Conservation (phyloP, 345 rosid species). For the Eucalyptus marginata region DNA sequence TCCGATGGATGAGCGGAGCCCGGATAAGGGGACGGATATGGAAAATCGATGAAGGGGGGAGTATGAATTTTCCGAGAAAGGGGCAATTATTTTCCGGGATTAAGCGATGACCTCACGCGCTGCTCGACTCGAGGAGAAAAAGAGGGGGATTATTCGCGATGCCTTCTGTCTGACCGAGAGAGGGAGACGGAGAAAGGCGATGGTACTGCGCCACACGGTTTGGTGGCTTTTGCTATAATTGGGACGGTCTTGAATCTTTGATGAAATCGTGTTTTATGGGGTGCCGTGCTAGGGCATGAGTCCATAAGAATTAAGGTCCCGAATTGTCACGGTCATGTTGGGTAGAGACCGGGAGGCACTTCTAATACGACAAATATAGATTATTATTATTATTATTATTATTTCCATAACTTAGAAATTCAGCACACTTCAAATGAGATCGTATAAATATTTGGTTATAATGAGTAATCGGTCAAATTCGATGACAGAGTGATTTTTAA, state of each 20-base stretch:
- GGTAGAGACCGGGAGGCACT: neutral
- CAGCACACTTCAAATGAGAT: neutral
- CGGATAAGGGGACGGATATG: neutral
- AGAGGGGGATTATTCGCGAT: neutral
- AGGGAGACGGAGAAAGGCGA: too few relatives aligned
- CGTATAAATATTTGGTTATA: neutral
- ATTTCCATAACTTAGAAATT: neutral
- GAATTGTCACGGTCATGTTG: neutral
- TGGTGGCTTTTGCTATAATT: neutral
- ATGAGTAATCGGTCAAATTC: neutral
- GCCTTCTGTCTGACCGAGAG: neutral
- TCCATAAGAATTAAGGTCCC: neutral
- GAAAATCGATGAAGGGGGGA: neutral
- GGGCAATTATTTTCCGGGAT: neutral
- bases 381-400: neutral
- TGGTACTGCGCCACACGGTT: neutral
- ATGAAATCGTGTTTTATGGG: neutral
- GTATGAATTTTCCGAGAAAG: too few relatives aligned
- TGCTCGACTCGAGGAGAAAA: neutral
- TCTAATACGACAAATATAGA: neutral
- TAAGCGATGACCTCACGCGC: neutral
- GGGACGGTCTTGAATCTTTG: neutral
- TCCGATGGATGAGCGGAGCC: neutral
- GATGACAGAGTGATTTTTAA: fast-evolving
- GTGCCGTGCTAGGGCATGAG: neutral